These are phyloP conservation scores for Naganishia vishniacii DNA, from an alignment of 768 basidiomycete species.

Conservation along the genomic window DNA sequence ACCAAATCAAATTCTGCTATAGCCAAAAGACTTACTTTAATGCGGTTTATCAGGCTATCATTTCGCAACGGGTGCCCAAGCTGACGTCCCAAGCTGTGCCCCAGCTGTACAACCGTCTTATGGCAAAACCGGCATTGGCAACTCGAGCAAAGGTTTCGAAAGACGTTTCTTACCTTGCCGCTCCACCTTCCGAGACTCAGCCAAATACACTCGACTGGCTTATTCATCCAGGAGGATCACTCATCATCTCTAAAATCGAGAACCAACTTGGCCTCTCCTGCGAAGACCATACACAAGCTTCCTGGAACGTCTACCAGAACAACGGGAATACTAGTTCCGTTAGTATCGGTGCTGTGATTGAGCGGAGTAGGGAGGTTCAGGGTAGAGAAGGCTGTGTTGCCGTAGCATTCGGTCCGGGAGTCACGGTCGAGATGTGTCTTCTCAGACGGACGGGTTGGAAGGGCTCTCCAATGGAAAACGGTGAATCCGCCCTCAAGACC, in stretches of 20 bases:
- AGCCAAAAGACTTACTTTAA: background rate
- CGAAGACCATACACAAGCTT: conserved; percentile 27
- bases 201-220: conserved; percentile 31
- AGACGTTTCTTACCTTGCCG: background rate
- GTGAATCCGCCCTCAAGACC: background rate
- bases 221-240: conserved; percentile 32
- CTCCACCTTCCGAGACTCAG: conserved; percentile 19
- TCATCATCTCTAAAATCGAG: conserved; percentile 30
- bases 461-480: conserved; percentile 15
- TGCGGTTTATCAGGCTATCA: conserved; percentile 21
- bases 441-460: conserved; percentile 28
- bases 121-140: background rate
- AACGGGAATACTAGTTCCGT: conserved; percentile 30
- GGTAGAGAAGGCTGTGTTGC: conserved; percentile 28
- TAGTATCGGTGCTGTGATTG: conserved; percentile 30
- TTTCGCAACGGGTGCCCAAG: conserved; percentile 27
- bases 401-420: conserved; percentile 32
- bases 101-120: conserved; percentile 18
- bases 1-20: background rate
- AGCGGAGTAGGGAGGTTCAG: conserved; percentile 21
- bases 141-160: conserved; percentile 4
- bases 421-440: conserved; percentile 32
- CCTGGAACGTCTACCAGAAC: conserved; percentile 30
- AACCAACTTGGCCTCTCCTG: conserved; percentile 8
- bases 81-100: conserved; percentile 28